Base-by-base conservation (phyloP, 257 asterid species). In the Solanum commersonii region DNA sequence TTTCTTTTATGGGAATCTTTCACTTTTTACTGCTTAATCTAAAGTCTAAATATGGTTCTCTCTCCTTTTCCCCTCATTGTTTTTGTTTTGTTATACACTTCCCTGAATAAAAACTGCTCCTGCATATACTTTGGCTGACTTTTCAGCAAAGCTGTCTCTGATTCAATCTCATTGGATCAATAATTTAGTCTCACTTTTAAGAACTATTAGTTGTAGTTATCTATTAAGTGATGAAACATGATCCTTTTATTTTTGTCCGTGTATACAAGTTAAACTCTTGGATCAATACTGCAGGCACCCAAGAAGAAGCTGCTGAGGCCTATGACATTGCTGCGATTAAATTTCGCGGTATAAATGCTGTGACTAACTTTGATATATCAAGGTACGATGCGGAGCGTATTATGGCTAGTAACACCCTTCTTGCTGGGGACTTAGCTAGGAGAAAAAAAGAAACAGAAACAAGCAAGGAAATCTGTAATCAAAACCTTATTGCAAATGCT, bases 221-320 rank as follows among this genome's bases (percentile, higher is more conserved):
- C 25, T 29, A 29, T 81, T 81, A 31, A 20, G 68, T 81, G 18
- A 5, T n/a, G 14, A 42, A 31, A 56, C 63, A 56, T 6, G 10
- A 27, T 44, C 6, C 0, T 25, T 38, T 77, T 77, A 74, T 25
- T 1, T 22, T 14, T 78, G 34, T 13, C 2, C 2, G 8, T 11
- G 4, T 77, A 77, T 40, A 40, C 23, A n/a, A 77, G 84, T 23
- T 84, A 65, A 84, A 85, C 20, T 60, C 37, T 16, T 85, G 27
- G 65, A 63, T 84, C 38, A 25, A 34, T 20, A 10, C 86, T 83
- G 79, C 81, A 96, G 99, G 98, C 90, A 98, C 98, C 9, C 99
- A 98, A 89, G 99, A 98, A 90, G 99, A 98, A 92, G 99, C 99
- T 25, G 99, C 99, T 0, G 99, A 98, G 94, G 99, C 99, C 10